These are phyloP conservation scores for Daphne laureola DNA, from an alignment of 441 rosid genomes.

Conservation along the genomic window DNA sequence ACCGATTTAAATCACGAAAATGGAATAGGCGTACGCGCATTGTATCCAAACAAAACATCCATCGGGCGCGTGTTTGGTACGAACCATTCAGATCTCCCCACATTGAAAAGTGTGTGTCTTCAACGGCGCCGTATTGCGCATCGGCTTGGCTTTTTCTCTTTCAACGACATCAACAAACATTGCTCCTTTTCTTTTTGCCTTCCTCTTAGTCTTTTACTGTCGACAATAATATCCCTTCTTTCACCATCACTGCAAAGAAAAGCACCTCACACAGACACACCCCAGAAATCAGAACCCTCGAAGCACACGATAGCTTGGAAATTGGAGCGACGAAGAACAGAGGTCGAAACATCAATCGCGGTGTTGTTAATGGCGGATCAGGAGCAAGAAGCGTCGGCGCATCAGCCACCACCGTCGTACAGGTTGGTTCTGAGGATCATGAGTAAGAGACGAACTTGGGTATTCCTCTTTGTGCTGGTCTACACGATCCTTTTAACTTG, in stretches of 20 bases:
- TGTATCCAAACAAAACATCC: neutral
- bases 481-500: conserved; percentile 59
- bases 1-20: too few species aligned
- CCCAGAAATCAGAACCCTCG: conserved; percentile 9
- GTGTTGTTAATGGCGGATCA: conserved; percentile 19
- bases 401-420: conserved; percentile 35
- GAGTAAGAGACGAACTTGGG: conserved; percentile 97
- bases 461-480: conserved; percentile 66
- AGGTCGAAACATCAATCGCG: conserved; percentile 24
- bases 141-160: too few species aligned
- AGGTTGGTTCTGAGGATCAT: conserved; percentile 46
- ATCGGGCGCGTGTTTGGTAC: too few species aligned
- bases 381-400: conserved; percentile 24
- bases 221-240: conserved; percentile 5
- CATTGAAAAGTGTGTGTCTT: too few species aligned
- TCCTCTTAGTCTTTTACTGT: neutral
- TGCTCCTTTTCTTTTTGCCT: conserved; percentile 5
- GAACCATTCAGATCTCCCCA: too few species aligned
- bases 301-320: neutral
- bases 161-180: too few species aligned
- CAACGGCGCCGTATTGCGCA: too few species aligned
- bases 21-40: too few species aligned
- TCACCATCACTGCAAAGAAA: conserved; percentile 1
- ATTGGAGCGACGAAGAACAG: neutral
- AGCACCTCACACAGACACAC: neutral